phyloP scores from a whole-genome alignment of 1,139 yeast species.

The Suhomyces coccinellae region DNA sequence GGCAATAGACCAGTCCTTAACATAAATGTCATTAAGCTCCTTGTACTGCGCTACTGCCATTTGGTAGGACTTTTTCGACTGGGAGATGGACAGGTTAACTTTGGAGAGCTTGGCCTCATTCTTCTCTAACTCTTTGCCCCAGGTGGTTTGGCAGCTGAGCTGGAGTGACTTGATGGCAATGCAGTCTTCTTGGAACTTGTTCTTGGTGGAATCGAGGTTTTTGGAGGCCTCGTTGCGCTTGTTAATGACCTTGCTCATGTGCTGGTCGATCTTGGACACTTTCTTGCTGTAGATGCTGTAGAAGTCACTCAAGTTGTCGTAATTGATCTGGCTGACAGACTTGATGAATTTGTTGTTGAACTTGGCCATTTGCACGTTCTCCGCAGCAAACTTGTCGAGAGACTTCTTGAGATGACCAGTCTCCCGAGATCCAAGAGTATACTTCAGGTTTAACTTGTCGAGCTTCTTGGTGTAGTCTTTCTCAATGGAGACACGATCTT shows the following conservation, averaged over 20 bases:
- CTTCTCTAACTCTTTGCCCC: slow-evolving; percentile 76
- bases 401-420: slow-evolving; percentile 59
- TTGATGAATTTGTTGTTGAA: slow-evolving; percentile 35
- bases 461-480: slow-evolving; percentile 66
- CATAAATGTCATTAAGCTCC: slow-evolving; percentile 71
- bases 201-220: slow-evolving; percentile 47
- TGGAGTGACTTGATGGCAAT: slow-evolving; percentile 56
- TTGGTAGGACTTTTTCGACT: slow-evolving; percentile 59
- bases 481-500: slow-evolving; percentile 60
- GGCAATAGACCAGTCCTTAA: slow-evolving; percentile 74
- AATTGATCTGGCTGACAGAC: slow-evolving; percentile 34
- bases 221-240: slow-evolving; percentile 29
- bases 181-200: slow-evolving; percentile 60
- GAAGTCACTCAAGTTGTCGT: slow-evolving; percentile 36
- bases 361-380: slow-evolving; percentile 43
- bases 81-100: slow-evolving; percentile 49
- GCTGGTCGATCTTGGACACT: slow-evolving; percentile 35
- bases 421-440: slow-evolving; percentile 57
- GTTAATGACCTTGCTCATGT: slow-evolving; percentile 37
- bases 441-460: slow-evolving; percentile 47
- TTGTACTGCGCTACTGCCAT: slow-evolving; percentile 58
- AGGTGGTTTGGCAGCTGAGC: slow-evolving; percentile 68
- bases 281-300: slow-evolving; percentile 31
- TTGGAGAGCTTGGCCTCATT: slow-evolving; percentile 62
- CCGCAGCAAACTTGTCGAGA: slow-evolving; percentile 57